Evolutionary conservation across 768 basidiomycete species (phyloP).

Genomic region (Leccinellum rugosiceps): DNA sequence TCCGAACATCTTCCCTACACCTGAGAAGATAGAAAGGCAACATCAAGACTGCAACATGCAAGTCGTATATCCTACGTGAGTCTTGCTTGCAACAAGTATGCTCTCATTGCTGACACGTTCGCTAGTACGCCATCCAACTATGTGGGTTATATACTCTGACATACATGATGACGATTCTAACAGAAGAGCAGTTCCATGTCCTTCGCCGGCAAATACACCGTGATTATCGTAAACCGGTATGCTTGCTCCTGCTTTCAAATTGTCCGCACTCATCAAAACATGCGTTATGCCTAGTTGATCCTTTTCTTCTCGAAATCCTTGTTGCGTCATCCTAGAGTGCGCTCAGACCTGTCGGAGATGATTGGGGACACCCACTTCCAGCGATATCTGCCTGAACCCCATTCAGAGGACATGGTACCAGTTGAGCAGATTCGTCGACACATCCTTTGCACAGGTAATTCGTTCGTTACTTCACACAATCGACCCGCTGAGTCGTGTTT

Average conservation of each 20-base stretch:
- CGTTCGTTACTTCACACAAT: background rate
- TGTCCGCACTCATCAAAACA: background rate
- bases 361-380: conserved; percentile 85
- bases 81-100: conserved; percentile 10
- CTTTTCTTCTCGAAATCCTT: conserved; percentile 97
- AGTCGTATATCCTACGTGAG: conserved; percentile 93
- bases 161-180: conserved; percentile 11
- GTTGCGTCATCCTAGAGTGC: conserved; percentile 90
- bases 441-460: conserved; percentile 78
- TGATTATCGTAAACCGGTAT: conserved; percentile 95
- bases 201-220: conserved; percentile 96
- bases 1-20: conserved; percentile 83
- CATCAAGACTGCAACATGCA: conserved; percentile 99
- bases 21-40: conserved; percentile 87
- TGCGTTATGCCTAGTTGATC: conserved; percentile 55
- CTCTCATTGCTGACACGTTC: conserved; percentile 8
- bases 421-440: conserved; percentile 90
- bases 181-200: conserved; percentile 73
- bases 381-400: conserved; percentile 86
- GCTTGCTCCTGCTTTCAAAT: conserved; percentile 16
- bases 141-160: conserved; percentile 33
- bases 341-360: conserved; percentile 87
- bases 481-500: conserved; percentile 1
- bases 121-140: conserved; percentile 91
- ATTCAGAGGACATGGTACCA: conserved; percentile 65